Conservation (phyloP, 139 green algal genomes). For the Picochlorum sp. region DNA sequence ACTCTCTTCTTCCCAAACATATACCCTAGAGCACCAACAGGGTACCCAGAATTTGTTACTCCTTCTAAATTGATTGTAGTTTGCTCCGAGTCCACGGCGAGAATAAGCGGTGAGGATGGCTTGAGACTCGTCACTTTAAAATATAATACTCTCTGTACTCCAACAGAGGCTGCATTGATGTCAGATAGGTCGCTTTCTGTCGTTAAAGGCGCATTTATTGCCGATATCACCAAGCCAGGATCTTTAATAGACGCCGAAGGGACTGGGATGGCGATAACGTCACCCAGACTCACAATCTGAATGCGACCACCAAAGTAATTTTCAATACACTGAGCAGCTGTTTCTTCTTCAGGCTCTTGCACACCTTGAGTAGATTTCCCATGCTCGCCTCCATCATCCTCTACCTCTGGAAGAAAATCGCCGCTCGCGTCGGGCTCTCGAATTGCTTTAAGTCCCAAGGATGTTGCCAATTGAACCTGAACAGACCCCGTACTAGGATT, state of each 20-base stretch:
- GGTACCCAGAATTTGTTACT: conserved; percentile 9
- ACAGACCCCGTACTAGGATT: conserved; percentile 5
- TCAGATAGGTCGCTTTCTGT: not conserved
- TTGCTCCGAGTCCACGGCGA: conserved; percentile 5
- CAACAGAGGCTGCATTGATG: no score
- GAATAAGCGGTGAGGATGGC: not conserved
- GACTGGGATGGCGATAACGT: conserved; percentile 29
- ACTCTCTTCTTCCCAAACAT: not conserved
- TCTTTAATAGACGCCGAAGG: not conserved
- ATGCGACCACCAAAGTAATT: conserved; percentile 13
- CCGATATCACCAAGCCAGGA: not conserved
- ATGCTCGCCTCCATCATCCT: not conserved
- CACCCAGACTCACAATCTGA: conserved; percentile 21
- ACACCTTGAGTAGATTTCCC: not conserved
- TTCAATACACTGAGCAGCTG: conserved; percentile 12
- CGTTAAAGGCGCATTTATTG: not conserved
- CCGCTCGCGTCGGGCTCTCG: conserved; percentile 1
- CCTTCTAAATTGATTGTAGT: conserved; percentile 25
- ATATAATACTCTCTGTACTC: not conserved
- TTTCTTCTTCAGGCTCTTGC: conserved; percentile 8
- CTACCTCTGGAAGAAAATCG: not conserved
- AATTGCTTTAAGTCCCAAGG: conserved; percentile 15
- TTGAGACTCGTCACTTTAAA: conserved; percentile 17
- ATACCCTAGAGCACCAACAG: conserved; percentile 18
- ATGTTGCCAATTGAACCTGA: conserved; percentile 8